Evolutionary conservation across 1,284 basidiomycete species (phyloP), one percentile per base, ranked within the genome.

Genomic region (Ustilago crameri): DNA sequence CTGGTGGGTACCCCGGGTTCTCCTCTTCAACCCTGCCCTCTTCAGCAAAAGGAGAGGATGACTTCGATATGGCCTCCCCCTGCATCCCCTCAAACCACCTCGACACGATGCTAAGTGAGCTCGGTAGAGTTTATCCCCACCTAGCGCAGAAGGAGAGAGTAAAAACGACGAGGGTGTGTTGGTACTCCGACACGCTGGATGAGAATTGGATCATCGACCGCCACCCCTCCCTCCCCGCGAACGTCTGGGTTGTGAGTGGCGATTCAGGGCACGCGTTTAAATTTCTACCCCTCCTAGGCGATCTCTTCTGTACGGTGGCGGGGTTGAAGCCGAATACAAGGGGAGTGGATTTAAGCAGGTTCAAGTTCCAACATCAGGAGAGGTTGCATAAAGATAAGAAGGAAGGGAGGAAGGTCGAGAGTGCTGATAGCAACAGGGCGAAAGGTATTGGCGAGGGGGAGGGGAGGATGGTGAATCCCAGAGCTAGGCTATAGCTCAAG

Each of bases 241-340:
- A 83, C 43, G 76, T 87, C 3, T 73, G 86, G 52, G 67, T 86
- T 12, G 85, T 84, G 0, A 83, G 83, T 7, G 86, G 85, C n/a
- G 86, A 85, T 42, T 84, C 51, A 38, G 84, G 85, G 7, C 85
- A 86, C 66, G 86, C 81, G 3, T 86, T 54, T 30, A 75, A 75
- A 90, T 95, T 95, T 85, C 86, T 94, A 9, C 93, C 93, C 12
- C 88, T 89, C 35, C 87, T 96, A 54, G 93, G 93, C 12, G 84
- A 87, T 9, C 85, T 94, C 24, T 89, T 94, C 15, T 89, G 87
- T 10, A 89, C 91, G 66, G 86, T 63, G 8, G 34, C 43, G 1
- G 35, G 46, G 3, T 3, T 64, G 1, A 12, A 18, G 5, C 48
- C 51, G 30, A 70, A 70, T 49, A 26, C 38, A n/a, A n/a, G n/a